phyloP scores from a whole-genome alignment of 345 rosid species.

The Euphorbia peplus region DNA sequence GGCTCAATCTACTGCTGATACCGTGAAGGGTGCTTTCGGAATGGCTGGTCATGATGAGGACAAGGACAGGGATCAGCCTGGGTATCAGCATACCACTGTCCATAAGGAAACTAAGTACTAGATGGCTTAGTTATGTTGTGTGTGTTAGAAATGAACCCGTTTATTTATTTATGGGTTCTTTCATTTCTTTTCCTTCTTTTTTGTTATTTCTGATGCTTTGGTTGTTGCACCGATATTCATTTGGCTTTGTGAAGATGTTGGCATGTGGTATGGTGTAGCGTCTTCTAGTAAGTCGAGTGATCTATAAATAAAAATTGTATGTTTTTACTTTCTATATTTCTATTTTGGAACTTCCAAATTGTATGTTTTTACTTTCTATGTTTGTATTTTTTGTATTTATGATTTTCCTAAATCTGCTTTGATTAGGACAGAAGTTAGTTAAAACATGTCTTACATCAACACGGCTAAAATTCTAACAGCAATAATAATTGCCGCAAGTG shows the following conservation, averaged over 20 bases:
- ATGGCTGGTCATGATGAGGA: constrained; percentile 29
- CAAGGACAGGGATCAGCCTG: constrained; percentile 11
- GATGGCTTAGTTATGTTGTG: background rate
- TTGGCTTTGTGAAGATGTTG: background rate
- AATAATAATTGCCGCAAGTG: too few species aligned
- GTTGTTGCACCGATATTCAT: background rate
- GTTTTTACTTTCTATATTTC: too few species aligned
- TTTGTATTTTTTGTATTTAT: too few species aligned
- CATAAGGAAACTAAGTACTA: constrained; percentile 3
- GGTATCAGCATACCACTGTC: too few species aligned
- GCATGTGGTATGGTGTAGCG: background rate
- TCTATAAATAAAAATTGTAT: background rate
- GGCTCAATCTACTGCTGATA: constrained; percentile 57
- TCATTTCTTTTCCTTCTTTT: too few species aligned
- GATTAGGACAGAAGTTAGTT: too few species aligned
- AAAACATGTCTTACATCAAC: too few species aligned
- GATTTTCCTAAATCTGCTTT: too few species aligned
- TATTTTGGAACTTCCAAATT: too few species aligned
- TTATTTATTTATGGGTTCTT: background rate
- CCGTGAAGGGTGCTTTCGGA: constrained; percentile 57
- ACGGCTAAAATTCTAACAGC: too few species aligned
- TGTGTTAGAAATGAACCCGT: background rate
- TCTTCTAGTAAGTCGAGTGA: background rate
- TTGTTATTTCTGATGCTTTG: background rate
- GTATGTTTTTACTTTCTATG: background rate